Conservation (phyloP, 768 basidiomycete species). For the Dictyophora rubrovolvata region DNA sequence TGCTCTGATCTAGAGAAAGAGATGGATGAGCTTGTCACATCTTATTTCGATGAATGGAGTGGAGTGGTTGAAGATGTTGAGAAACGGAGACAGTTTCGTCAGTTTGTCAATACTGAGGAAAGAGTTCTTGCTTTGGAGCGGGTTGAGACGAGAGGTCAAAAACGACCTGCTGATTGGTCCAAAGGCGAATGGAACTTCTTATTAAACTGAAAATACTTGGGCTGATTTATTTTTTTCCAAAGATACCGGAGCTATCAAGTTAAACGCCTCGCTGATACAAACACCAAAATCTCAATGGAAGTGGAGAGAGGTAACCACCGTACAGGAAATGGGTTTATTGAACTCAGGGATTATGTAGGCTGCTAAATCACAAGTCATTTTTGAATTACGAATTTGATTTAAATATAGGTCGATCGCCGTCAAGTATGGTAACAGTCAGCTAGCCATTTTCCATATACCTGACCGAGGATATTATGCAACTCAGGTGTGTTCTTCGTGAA, state of each 20-base stretch:
- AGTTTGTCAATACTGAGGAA: slow-evolving; percentile 58
- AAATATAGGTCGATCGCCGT: slow-evolving; percentile 39
- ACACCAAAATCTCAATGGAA: slow-evolving; percentile 43
- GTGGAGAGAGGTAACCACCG: slow-evolving; percentile 42
- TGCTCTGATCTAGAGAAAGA: slow-evolving; percentile 55
- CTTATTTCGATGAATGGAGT: slow-evolving; percentile 65
- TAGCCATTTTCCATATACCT: slow-evolving; percentile 60
- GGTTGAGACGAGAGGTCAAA: slow-evolving; percentile 51
- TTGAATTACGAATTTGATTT: background rate
- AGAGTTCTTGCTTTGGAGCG: slow-evolving; percentile 35
- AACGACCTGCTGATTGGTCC: slow-evolving; percentile 60
- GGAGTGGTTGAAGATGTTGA: slow-evolving; percentile 44
- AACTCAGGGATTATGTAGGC: slow-evolving; percentile 37
- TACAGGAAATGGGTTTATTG: slow-evolving; percentile 38
- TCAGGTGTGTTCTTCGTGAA: slow-evolving; percentile 34
- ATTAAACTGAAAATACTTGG: background rate
- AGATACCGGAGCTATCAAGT: slow-evolving; percentile 26
- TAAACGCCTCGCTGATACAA: slow-evolving; percentile 28
- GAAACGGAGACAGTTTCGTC: slow-evolving; percentile 41
- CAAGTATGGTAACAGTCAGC: slow-evolving; percentile 53
- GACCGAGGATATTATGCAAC: slow-evolving; percentile 50
- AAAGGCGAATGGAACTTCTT: slow-evolving; percentile 30
- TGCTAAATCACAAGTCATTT: background rate
- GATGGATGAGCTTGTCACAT: slow-evolving; percentile 55
- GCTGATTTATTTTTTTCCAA: background rate